A percentile compares a stretch with the other conserved stretches of the same genome.
phyloP scores from a whole-genome alignment of 768 basidiomycete species.

The Mycena haematopus region DNA sequence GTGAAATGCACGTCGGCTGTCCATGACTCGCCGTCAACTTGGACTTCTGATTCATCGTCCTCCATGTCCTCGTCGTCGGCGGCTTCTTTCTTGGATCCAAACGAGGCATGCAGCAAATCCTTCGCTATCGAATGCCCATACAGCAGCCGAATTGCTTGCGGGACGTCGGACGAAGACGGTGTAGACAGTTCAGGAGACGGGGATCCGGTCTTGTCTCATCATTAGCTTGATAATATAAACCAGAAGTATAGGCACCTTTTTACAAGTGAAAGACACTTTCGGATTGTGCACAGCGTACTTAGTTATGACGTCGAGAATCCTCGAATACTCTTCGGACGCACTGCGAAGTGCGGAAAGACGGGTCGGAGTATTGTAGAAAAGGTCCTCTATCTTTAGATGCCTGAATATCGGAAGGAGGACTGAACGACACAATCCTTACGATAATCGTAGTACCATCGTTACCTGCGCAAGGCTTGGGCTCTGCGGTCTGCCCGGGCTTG shows the following conservation, averaged over 20 bases:
- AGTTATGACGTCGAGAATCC: conserved; percentile 90
- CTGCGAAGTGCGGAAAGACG: conserved; percentile 86
- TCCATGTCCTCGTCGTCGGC: conserved; percentile 38
- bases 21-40: conserved; percentile 59
- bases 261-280: conserved; percentile 86
- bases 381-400: conserved; percentile 79
- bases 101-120: conserved; percentile 63
- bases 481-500: conserved; percentile 72
- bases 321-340: conserved; percentile 88
- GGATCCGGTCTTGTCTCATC: conserved; percentile 69
- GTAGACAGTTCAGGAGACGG: conserved; percentile 83
- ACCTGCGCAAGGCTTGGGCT: conserved; percentile 91
- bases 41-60: conserved; percentile 33
- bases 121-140: conserved; percentile 85
- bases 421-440: conserved; percentile 48
- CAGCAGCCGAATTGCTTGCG: conserved; percentile 76
- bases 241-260: conserved; percentile 67
- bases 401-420: neutral
- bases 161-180: conserved; percentile 65
- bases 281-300: conserved; percentile 96
- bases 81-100: conserved; percentile 34
- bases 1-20: conserved; percentile 79
- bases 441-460: conserved; percentile 93
- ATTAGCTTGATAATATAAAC: conserved; percentile 17
- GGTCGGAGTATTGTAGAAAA: conserved; percentile 93